Evolutionary conservation across 805 yeast genomes (phyloP).

Genomic region (Ogataea populi-albae): DNA sequence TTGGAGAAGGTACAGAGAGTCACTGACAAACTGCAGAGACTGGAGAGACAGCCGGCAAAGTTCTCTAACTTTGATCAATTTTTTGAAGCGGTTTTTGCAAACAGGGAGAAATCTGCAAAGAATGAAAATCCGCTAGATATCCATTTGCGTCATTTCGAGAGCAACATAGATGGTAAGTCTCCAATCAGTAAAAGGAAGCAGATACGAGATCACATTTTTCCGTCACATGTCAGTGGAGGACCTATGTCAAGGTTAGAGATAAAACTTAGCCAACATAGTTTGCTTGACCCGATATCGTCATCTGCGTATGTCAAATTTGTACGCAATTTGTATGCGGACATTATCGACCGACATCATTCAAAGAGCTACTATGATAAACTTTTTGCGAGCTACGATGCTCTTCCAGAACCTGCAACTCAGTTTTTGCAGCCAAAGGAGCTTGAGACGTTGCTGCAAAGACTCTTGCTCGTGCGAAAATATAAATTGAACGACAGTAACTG

Average conservation of each 20-base stretch:
- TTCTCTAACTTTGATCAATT: neutral
- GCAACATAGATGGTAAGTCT: too few species aligned
- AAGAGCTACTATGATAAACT: conserved; percentile 3
- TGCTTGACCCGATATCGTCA: conserved; percentile 8
- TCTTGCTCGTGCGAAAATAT: conserved; percentile 1
- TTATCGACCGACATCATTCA: neutral
- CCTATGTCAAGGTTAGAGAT: conserved; percentile 3
- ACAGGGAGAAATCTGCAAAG: too few species aligned
- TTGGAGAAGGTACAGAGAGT: too few species aligned
- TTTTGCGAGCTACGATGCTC: conserved; percentile 2
- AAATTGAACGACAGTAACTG: neutral
- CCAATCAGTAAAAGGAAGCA: too few species aligned
- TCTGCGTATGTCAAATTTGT: conserved; percentile 3
- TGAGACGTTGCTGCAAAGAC: conserved; percentile 5
- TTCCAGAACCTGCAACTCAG: conserved; percentile 13
- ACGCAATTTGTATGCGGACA: conserved; percentile 1
- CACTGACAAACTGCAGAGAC: too few species aligned
- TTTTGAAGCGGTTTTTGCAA: too few species aligned
- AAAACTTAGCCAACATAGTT: conserved; percentile 4
- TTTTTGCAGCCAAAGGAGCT: conserved; percentile 9
- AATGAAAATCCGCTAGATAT: too few species aligned
- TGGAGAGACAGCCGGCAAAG: neutral
- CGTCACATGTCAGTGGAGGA: too few species aligned
- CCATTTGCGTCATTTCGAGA: too few species aligned
- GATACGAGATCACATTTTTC: too few species aligned